Evolutionary conservation across 2,329 filamentous ascomycete genomes (phyloP), one percentile per base, ranked within the genome.

Genomic region (Neonectria magnoliae): DNA sequence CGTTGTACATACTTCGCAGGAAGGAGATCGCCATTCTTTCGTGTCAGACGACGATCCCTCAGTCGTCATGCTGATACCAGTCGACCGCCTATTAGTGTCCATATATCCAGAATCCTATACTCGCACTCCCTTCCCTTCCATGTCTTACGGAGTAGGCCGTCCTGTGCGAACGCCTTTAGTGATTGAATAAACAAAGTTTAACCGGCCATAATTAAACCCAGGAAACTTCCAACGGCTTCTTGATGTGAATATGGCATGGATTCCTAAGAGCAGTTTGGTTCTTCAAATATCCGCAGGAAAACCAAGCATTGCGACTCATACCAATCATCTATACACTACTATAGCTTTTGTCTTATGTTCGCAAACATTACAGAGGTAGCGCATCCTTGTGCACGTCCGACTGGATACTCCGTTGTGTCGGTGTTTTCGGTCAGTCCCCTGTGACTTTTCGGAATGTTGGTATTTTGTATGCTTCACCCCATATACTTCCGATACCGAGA

Each of bases 51-150:
- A 51, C 48, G 29, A 42, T 42, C 38, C n/a, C 31, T 33, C 3
- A n/a, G 54, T 53, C 54, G 38, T 53, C 47, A 58, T 38, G 20
- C 36, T 58, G 47, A 45, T 60, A 41, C 55, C 31, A 54, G 41
- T n/a, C 10, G 4, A 9, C 29, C 18, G 31, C 50, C 33, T 45
- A 54, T 60, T 42, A 53, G 47, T n/a, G 22, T 33, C 31, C 31
- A 33, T 11, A 33, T 33, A 33, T 45, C 36, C 45, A 9, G 22
- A 18, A 50, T 18, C 27, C 22, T 10, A 8, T 16, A 57, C 59
- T 31, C 53, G 45, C 53, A 25, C 25, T 25, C 52, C 57, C 52
- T 36, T 33, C 20, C 22, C 18, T 45, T 6, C n/a, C n/a, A 20
- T 41, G 33, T 20, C 36, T 25, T 41, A 62, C 14, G 36, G 36